These are phyloP conservation scores for Rhynchosporium secalis DNA, from an alignment of 2,329 filamentous ascomycete genomes.

Conservation along the genomic window DNA sequence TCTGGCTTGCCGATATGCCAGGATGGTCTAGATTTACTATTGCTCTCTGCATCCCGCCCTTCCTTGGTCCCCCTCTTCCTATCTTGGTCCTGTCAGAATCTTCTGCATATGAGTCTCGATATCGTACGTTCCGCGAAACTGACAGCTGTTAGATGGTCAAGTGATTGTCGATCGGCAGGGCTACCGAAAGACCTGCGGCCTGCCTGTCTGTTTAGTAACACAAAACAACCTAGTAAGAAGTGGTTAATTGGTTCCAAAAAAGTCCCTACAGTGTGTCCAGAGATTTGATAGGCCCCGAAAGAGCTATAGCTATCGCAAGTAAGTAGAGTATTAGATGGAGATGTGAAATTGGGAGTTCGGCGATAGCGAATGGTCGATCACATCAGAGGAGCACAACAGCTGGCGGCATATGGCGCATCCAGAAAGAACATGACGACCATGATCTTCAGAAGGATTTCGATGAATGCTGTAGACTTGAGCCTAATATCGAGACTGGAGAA, in stretches of 20 bases:
- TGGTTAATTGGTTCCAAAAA: not conserved
- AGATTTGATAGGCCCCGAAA: no score
- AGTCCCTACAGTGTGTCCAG: not conserved
- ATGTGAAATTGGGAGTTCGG: not conserved
- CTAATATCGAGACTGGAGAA: not conserved
- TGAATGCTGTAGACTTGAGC: not conserved
- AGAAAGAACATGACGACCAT: not conserved
- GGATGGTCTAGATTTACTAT: not conserved
- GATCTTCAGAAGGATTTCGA: not conserved
- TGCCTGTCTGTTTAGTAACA: not conserved
- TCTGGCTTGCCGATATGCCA: conserved; percentile 3
- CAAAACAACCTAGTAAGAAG: not conserved
- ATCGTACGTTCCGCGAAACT: not conserved
- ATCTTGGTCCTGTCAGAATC: not conserved
- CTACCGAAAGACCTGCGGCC: not conserved
- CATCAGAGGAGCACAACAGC: not conserved
- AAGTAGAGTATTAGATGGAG: not conserved
- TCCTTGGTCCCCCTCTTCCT: not conserved
- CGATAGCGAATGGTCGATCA: conserved; percentile 1
- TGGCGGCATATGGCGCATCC: not conserved
- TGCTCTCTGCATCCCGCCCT: not conserved
- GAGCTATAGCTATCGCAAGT: no score
- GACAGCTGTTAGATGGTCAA: not conserved
- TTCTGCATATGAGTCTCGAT: not conserved
- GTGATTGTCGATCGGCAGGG: not conserved